These are phyloP conservation scores for Suhomyces kunorum DNA, from an alignment of 1,139 yeast genomes.

Conservation along the genomic window DNA sequence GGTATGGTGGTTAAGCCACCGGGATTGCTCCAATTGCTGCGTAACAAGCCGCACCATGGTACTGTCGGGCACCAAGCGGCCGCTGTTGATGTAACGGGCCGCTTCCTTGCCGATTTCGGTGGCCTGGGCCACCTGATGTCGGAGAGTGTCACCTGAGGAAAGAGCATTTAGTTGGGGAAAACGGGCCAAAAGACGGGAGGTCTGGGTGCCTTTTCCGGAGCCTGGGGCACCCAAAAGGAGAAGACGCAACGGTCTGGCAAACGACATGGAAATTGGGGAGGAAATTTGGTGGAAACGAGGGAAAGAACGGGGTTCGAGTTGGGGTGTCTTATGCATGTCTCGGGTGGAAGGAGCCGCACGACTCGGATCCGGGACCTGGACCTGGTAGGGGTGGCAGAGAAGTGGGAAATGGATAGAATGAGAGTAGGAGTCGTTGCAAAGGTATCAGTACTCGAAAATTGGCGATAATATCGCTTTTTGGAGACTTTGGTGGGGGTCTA, in stretches of 20 bases:
- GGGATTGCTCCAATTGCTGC: conserved; percentile 42
- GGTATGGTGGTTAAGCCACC: conserved; percentile 49
- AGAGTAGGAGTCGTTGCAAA: too few species aligned
- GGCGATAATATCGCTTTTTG: too few species aligned
- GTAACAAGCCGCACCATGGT: conserved; percentile 63
- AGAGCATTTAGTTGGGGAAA: conserved; percentile 56
- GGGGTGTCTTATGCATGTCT: background rate
- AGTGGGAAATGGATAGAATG: too few species aligned
- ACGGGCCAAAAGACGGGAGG: conserved; percentile 58
- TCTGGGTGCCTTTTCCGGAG: conserved; percentile 90
- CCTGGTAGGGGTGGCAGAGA: too few species aligned
- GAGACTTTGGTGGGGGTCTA: too few species aligned
- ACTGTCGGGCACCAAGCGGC: conserved; percentile 72
- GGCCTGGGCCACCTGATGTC: conserved; percentile 60
- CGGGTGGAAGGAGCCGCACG: conserved; percentile 8
- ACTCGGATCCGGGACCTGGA: too few species aligned
- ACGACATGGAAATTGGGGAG: conserved; percentile 8
- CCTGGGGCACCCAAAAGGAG: conserved; percentile 91
- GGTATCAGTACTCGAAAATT: too few species aligned
- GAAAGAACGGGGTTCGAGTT: background rate
- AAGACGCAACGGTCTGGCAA: conserved; percentile 55
- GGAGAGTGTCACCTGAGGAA: conserved; percentile 81
- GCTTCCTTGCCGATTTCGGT: conserved; percentile 65
- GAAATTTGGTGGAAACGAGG: background rate
- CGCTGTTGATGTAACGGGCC: conserved; percentile 54